These are phyloP conservation scores for Solanum hybrid DNA, from an alignment of 305 asterid species.

Conservation along the genomic window DNA sequence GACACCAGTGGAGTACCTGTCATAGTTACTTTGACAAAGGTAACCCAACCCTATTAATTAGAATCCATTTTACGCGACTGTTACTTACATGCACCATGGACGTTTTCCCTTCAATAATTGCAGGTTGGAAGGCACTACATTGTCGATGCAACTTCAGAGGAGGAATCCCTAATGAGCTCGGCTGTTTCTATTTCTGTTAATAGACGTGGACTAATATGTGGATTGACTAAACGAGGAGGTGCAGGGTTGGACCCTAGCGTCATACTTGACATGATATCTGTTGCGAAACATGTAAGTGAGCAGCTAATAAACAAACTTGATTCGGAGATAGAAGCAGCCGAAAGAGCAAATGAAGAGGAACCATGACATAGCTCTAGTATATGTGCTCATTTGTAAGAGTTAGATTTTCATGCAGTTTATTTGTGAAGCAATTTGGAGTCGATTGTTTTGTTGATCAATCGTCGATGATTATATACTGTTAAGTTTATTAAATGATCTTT, in stretches of 20 bases:
- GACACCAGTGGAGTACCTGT: constrained; percentile 72
- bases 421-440: neutral
- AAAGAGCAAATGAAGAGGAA: constrained; percentile 60
- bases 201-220: constrained; percentile 66
- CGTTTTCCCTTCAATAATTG: neutral
- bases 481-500: neutral
- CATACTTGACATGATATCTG: constrained; percentile 71
- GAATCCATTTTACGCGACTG: neutral
- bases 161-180: constrained; percentile 91
- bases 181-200: constrained; percentile 70
- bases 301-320: constrained; percentile 57
- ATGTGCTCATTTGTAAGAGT: neutral
- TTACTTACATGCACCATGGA: neutral
- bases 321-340: constrained; percentile 79
- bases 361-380: constrained; percentile 16
- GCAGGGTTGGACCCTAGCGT: constrained; percentile 66
- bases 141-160: constrained; percentile 82
- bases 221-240: constrained; percentile 76
- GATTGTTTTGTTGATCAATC: neutral
- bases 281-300: constrained; percentile 59
- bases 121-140: constrained; percentile 78
- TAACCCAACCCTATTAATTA: constrained; percentile 4
- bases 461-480: neutral
- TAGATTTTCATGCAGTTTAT: neutral
- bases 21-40: constrained; percentile 81